A percentile compares a stretch with the other conserved stretches of the same genome.
Conservation (phyloP, 2,329 filamentous ascomycete genomes). For the Colletotrichum euphorbiae region DNA sequence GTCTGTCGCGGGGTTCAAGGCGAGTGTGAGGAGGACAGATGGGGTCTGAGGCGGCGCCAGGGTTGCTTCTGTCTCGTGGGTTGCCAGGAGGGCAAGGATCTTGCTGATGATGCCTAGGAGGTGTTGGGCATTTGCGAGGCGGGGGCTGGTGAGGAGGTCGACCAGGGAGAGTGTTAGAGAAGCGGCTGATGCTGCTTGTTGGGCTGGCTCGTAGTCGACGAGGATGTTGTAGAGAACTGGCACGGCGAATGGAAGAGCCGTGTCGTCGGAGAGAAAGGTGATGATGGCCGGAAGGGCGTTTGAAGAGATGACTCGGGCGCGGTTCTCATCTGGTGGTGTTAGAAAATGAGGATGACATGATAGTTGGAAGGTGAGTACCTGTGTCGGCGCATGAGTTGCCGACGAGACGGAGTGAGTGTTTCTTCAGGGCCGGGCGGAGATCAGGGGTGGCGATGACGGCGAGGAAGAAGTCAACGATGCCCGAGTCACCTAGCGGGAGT, state of each 20-base stretch:
- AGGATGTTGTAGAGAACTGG: constrained; percentile 73
- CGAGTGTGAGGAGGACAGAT: constrained; percentile 61
- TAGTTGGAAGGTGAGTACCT: constrained; percentile 48
- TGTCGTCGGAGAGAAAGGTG: constrained; percentile 58
- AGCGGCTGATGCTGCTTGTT: constrained; percentile 64
- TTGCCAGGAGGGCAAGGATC: constrained; percentile 64
- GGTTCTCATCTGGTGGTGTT: constrained; percentile 64
- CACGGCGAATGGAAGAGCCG: constrained; percentile 63
- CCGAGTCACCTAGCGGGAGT: constrained; percentile 66
- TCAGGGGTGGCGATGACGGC: constrained; percentile 54
- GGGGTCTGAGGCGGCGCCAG: constrained; percentile 60
- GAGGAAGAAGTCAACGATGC: constrained; percentile 68
- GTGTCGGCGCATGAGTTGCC: constrained; percentile 74
- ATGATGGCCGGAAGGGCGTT: constrained; percentile 62
- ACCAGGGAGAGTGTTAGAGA: constrained; percentile 63
- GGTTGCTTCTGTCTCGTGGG: constrained; percentile 61
- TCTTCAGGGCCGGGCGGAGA: constrained; percentile 57
- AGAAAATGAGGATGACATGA: not conserved
- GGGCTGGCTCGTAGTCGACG: constrained; percentile 72
- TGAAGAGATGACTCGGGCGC: constrained; percentile 64
- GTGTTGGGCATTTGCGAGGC: constrained; percentile 53
- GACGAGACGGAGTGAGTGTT: constrained; percentile 67
- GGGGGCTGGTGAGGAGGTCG: constrained; percentile 59
- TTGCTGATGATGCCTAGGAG: constrained; percentile 67
- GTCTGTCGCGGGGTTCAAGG: constrained; percentile 57